Evolutionary conservation across 1,139 yeast species (phyloP), one percentile per base, ranked within the genome.

Genomic region (Blastobotrys malaysiensis): DNA sequence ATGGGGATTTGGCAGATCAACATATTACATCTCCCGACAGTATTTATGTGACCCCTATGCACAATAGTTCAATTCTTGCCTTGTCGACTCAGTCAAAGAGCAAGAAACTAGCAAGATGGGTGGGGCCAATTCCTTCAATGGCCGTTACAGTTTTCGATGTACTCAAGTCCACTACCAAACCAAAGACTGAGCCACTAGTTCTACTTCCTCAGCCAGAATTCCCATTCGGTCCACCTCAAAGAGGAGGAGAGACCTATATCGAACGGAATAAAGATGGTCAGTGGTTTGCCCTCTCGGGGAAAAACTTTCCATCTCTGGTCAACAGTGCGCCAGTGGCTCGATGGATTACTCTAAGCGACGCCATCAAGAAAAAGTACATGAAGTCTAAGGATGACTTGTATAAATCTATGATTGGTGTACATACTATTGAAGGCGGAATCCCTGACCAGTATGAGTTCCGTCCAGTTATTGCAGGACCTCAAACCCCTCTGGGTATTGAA

Each of bases 201-300:
- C 57, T 71, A 21, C 65, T 74, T 6, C 73, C 71, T n/a, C 77
- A 71, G 58, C 76, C 77, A 5, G 61, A 59, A 6, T 63, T 59
- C 43, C 63, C 62, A 5, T 56, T 55, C 14, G 26, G 24, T 11
- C 18, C 19, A 9, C 19, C 31, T 16, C 24, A 45, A 31, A 20
- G 45, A n/a, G 16, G 51, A 56, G 64, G 66, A 60, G 79, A 76
- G 9, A 78, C 90, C 1, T 89, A 82, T 65, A 74, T 90, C 20
- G 88, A 86, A 59, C 76, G 78, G 58, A 85, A 93, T 0, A 73
- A 77, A 11, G 77, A 77, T 53, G 82, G 83, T 3, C 85, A 88
- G 51, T 90, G 97, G 97, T 88, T 80, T 73, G 97, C 97, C 9
- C 77, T 91, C 80, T 86, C 96, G 27, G 87, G 84, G 60, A 68